Conservation (phyloP, 2,329 filamentous ascomycete genomes). For the Hypoxylon sp. region DNA sequence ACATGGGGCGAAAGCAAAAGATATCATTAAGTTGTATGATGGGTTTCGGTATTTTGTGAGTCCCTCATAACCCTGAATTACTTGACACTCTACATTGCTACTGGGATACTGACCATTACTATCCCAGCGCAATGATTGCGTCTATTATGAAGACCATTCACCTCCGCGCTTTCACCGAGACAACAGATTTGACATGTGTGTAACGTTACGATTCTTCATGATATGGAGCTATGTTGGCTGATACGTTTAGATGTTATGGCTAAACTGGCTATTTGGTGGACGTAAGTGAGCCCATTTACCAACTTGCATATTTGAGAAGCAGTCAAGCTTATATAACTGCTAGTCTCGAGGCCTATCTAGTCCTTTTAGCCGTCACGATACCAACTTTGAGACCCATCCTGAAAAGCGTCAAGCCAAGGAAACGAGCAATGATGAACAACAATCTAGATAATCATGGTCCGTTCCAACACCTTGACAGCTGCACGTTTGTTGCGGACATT, state of each 20-base stretch:
- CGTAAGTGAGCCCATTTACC: neutral
- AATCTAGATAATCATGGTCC: neutral
- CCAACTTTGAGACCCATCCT: conserved; percentile 21
- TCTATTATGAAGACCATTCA: conserved; percentile 42
- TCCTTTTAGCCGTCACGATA: conserved; percentile 36
- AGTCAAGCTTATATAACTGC: neutral
- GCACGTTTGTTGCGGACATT: neutral
- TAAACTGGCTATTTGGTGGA: conserved; percentile 35
- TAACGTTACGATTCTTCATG: neutral
- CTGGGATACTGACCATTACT: neutral
- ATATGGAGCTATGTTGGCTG: neutral
- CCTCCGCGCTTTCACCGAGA: conserved; percentile 17
- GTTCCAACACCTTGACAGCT: neutral
- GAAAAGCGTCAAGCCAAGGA: neutral
- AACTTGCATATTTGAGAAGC: neutral
- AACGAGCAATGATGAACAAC: neutral
- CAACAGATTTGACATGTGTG: conserved; percentile 13
- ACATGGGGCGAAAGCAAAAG: conserved; percentile 39
- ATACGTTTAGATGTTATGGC: conserved; percentile 30
- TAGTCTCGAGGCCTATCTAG: conserved; percentile 38
- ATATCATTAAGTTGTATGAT: conserved; percentile 32
- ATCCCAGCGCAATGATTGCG: conserved; percentile 36
- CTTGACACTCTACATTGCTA: neutral
- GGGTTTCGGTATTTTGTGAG: conserved; percentile 40
- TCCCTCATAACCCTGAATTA: neutral